Conservation (phyloP, 2,329 filamentous ascomycete genomes). For the Aphanocladium album region DNA sequence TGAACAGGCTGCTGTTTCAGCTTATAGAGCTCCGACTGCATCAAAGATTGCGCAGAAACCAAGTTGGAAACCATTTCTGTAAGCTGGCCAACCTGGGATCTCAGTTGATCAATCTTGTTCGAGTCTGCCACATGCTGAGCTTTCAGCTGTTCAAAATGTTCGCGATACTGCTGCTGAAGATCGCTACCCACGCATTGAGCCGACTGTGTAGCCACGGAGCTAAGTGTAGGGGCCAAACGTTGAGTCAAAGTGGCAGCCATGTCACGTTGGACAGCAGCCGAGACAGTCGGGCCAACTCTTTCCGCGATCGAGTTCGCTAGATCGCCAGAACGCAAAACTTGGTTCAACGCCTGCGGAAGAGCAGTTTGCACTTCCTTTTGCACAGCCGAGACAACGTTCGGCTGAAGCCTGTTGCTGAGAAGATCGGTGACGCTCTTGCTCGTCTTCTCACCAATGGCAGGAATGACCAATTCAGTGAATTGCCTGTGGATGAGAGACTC, state of each 20-base stretch:
- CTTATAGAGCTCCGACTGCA: constrained; percentile 61
- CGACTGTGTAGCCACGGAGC: constrained; percentile 58
- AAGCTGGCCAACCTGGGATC: constrained; percentile 59
- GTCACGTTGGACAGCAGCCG: constrained; percentile 64
- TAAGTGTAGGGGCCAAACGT: constrained; percentile 62
- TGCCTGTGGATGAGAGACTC: constrained; percentile 70
- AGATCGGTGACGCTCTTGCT: constrained; percentile 65
- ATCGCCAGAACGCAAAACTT: constrained; percentile 63
- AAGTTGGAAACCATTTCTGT: constrained; percentile 66
- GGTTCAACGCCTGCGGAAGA: constrained; percentile 57
- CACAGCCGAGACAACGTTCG: constrained; percentile 60
- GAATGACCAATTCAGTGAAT: constrained; percentile 71
- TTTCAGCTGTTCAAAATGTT: constrained; percentile 47
- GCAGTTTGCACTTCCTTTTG: constrained; percentile 68
- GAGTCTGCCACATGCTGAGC: constrained; percentile 46
- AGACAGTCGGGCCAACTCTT: constrained; percentile 61
- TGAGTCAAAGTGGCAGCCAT: constrained; percentile 57
- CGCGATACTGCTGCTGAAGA: constrained; percentile 57
- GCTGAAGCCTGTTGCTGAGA: constrained; percentile 62
- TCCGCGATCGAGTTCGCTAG: constrained; percentile 66
- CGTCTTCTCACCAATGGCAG: constrained; percentile 64
- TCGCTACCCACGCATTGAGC: constrained; percentile 64
- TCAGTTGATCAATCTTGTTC: constrained; percentile 69
- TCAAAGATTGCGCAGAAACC: constrained; percentile 61
- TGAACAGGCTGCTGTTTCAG: constrained; percentile 46